Evolutionary conservation across 495 filamentous ascomycete genomes (phyloP), one percentile per base, ranked within the genome.

Genomic region (Hamigera avellanea): DNA sequence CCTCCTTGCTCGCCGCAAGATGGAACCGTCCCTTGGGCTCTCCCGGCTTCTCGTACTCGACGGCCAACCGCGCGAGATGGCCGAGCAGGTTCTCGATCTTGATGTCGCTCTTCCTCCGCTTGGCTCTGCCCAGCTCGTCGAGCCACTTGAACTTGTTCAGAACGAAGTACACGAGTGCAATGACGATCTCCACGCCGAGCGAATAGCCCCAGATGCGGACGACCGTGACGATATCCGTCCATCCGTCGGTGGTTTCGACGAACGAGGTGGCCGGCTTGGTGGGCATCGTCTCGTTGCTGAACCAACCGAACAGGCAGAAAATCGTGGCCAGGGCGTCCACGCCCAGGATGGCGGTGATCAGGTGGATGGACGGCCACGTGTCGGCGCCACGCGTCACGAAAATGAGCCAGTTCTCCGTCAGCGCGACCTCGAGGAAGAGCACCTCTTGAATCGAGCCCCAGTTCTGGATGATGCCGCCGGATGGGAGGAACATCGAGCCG

Each of bases 331-430:
- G 49, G 21, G 65, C 54, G 47, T 82, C 79, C 33, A 83, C 79
- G 43, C 70, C 72, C 29, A 80, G 60, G 46, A 83, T 83, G 13
- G 79, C 79, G 7, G 56, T 66, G 27, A 82, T 69, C 10, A 83
- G 61, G 40, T 80, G 76, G 54, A 78, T 75, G 2, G 78, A 80
- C 19, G 79, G 79, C 63, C 68, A 76, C 10, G 76, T 81, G 27
- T 75, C 64, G 23, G 62, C 70, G 32, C 79, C 79, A 35, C 78
- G 72, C 18, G 79, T 83, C 32, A 83, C 77, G 52, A 83, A 83
- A 37, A 83, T 83, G 29, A 83, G 69, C 79, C 79, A 83, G 49
- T 83, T 83, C 50, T 83, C 78, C 3, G 79, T 83, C 18, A 83
- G 66, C 1, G 79, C 73, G 23, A 83, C 70, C 56, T 83, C 73